Percentiles rank a stretch among this genome's conserved stretches.
These are phyloP conservation scores for Fusarium decemcellulare DNA, from an alignment of 2,329 filamentous ascomycete genomes.

Conservation along the genomic window DNA sequence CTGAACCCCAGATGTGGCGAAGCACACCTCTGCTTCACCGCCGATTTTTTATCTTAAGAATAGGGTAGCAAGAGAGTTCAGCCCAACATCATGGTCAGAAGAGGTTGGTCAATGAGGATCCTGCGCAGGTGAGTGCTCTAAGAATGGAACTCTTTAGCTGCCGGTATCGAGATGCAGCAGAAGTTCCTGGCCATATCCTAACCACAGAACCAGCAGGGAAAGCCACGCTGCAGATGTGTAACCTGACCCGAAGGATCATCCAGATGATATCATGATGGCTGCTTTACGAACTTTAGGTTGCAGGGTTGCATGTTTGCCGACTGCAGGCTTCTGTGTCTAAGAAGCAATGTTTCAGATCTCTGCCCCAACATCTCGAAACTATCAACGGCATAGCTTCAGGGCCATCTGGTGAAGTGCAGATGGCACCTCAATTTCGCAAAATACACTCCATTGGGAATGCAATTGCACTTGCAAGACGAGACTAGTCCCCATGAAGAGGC, in stretches of 20 bases:
- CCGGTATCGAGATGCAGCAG: constrained; percentile 7
- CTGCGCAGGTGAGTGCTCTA: constrained; percentile 9
- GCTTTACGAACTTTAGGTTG: constrained; percentile 35
- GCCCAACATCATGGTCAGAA: constrained; percentile 6
- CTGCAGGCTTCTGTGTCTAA: constrained; percentile 37
- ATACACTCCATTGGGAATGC: constrained; percentile 37
- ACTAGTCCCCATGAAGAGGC: constrained; percentile 35
- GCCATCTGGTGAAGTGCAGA: constrained; percentile 8
- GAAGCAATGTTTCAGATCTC: constrained; percentile 35
- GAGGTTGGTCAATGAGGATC: neutral
- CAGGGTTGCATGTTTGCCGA: constrained; percentile 38
- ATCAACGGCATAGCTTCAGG: constrained; percentile 30
- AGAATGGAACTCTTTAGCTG: constrained; percentile 16
- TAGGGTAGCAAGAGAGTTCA: constrained; percentile 6
- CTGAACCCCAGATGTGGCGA: constrained; percentile 38
- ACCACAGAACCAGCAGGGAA: constrained; percentile 12
- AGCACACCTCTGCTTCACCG: constrained; percentile 39
- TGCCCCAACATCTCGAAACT: constrained; percentile 2
- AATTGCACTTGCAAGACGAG: constrained; percentile 46
- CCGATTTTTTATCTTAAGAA: constrained; percentile 15
- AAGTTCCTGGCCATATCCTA: constrained; percentile 14
- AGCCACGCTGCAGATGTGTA: constrained; percentile 32
- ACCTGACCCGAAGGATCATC: constrained; percentile 41
- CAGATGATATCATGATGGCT: constrained; percentile 40
- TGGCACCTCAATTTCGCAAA: constrained; percentile 41